Evolutionary conservation across 176 grass and related monocot species (phyloP), one percentile per base, ranked within the genome.

Genomic region (Musa itinerans): DNA sequence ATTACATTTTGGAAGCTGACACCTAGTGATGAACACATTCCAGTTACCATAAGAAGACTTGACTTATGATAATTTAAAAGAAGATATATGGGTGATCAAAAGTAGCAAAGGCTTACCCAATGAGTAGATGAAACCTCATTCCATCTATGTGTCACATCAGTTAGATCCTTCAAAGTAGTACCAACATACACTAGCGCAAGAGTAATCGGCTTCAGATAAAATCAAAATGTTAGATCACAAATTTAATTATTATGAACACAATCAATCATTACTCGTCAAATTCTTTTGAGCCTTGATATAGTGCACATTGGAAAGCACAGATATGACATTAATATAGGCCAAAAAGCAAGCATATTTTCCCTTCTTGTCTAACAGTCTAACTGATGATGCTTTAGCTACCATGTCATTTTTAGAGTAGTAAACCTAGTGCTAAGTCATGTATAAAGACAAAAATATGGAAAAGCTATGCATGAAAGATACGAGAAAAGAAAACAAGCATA

Each of bases 71-170:
- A 4, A 43, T 43, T 43, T 43, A 43, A 43, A 43, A 43, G 62
- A 64, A 10, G 14, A 64, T 24, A 9, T 17, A 64, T 11, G 10
- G 22, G 22, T 9, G n/a, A 2, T 10, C n/a, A 0, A 66, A 16
- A 68, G 25, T 29, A 16, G 4, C 15, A 9, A 29, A 9, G 1
- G 20, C 17, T 20, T 50, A 69, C 67, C 67, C 67, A 69, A 9
- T 15, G 67, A n/a, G 8, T 13, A 50, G 43, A 29, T 50, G 67
- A 69, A 69, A 51, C 43, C 67, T 50, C 29, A 20, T 24, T 69
- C 67, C 67, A 69, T 65, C 63, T 21, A 50, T 69, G 34, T 69
- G 67, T 50, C 15, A 69, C 67, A 17, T 69, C 67, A n/a, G 67
- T 15, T n/a, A 69, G 29, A 14, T 69, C 67, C 43, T 69, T 34